phyloP scores from a whole-genome alignment of 371 early-diverging fungal species.

The Vairimorpha necatrix region DNA sequence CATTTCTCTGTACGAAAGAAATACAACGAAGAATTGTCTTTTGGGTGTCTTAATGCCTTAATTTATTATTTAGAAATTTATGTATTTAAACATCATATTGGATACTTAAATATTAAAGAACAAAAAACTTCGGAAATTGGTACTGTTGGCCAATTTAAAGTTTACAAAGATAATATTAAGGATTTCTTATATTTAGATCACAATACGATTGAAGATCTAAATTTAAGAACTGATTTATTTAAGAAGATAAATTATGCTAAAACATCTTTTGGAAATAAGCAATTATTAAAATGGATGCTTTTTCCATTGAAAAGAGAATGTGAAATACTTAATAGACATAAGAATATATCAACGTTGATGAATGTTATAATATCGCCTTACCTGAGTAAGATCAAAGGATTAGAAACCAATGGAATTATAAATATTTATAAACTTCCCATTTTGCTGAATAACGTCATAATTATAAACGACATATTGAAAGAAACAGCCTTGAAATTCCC shows the following conservation, averaged over 20 bases:
- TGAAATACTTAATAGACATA: conserved; percentile 2
- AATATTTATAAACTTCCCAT: not conserved
- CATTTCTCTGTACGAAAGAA: not conserved
- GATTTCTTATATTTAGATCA: not conserved
- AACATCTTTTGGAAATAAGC: not conserved
- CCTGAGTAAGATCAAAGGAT: not conserved
- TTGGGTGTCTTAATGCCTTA: not conserved
- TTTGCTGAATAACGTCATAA: not conserved
- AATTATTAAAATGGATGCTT: not conserved
- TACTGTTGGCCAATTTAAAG: not conserved
- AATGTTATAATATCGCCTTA: not conserved
- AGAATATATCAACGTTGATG: not conserved
- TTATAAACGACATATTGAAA: not conserved
- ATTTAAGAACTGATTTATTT: not conserved
- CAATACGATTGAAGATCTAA: not conserved
- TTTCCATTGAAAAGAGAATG: not conserved
- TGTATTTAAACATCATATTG: not conserved
- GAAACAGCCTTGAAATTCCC: not conserved
- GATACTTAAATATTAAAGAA: not conserved
- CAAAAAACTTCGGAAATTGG: not conserved
- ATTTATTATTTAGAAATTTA: conserved; percentile 8
- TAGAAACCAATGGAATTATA: not conserved
- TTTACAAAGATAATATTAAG: not conserved
- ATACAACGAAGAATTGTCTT: not conserved
- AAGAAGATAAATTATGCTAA: not conserved